Percentiles rank a stretch among this genome's conserved stretches.
Conservation (phyloP, 1,284 basidiomycete species). For the Boletus smithii region DNA sequence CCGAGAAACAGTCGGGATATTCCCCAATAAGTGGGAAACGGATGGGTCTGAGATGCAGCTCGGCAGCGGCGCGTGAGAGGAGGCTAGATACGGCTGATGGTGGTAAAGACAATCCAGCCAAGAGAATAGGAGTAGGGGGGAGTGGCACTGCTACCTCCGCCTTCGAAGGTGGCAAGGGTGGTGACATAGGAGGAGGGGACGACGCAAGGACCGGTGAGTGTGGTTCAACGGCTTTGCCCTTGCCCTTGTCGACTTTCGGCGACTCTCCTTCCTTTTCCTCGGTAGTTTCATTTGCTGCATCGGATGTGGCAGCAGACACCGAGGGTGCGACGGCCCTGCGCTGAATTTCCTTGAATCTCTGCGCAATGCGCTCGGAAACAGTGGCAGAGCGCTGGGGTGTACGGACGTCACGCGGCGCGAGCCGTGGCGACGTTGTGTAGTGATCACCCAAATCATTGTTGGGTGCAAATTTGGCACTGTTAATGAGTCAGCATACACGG, state of each 20-base stretch:
- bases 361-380: slow-evolving; percentile 74
- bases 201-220: slow-evolving; percentile 39
- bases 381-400: slow-evolving; percentile 60
- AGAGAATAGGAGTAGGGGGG: slow-evolving; percentile 53
- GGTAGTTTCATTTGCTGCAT: slow-evolving; percentile 15
- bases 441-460: slow-evolving; percentile 57
- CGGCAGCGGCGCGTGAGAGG: slow-evolving; percentile 59
- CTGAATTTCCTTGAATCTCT: slow-evolving; percentile 72
- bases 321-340: slow-evolving; percentile 45
- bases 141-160: slow-evolving; percentile 35
- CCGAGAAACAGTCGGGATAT: slow-evolving; percentile 81
- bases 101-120: slow-evolving; percentile 71
- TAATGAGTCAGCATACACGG: slow-evolving; percentile 11
- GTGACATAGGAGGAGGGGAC: slow-evolving; percentile 65
- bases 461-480: slow-evolving; percentile 81
- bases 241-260: slow-evolving; percentile 73
- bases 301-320: slow-evolving; percentile 11
- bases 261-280: slow-evolving; percentile 41
- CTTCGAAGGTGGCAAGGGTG: slow-evolving; percentile 48
- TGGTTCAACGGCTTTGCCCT: slow-evolving; percentile 59
- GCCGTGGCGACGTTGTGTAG: slow-evolving; percentile 72
- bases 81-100: slow-evolving; percentile 64
- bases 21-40: slow-evolving; percentile 84
- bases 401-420: slow-evolving; percentile 54
- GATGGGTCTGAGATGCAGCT: slow-evolving; percentile 61